A percentile compares a stretch with the other conserved stretches of the same genome.
phyloP scores from a whole-genome alignment of 495 filamentous ascomycete genomes.

The Monascus purpureus region DNA sequence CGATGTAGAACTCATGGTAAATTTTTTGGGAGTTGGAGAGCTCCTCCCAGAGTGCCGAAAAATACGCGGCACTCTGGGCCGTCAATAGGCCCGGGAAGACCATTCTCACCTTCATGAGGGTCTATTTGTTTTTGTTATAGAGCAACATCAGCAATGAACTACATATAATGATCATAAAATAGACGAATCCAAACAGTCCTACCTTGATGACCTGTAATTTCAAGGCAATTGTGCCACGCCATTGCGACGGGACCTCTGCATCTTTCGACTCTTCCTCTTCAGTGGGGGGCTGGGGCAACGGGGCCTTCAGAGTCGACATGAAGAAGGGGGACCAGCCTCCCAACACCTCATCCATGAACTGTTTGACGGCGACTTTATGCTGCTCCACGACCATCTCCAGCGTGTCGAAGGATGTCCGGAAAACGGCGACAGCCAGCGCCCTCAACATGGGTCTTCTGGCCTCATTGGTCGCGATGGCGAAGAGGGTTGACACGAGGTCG shows the following conservation, averaged over 20 bases:
- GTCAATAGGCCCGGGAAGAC: conserved; percentile 73
- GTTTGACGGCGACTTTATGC: conserved; percentile 68
- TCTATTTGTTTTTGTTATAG: conserved; percentile 37
- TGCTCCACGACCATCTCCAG: conserved; percentile 92
- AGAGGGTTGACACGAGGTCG: conserved; percentile 69
- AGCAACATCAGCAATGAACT: no score
- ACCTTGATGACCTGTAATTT: conserved; percentile 83
- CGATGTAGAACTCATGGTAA: conserved; percentile 72
- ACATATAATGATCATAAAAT: no score
- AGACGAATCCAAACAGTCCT: no score
- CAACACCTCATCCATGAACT: conserved; percentile 76
- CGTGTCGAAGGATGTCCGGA: conserved; percentile 81
- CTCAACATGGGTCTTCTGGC: conserved; percentile 58
- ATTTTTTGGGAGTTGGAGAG: conserved; percentile 51
- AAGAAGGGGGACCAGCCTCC: conserved; percentile 81
- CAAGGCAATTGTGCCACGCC: conserved; percentile 68
- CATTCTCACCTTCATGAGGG: conserved; percentile 73
- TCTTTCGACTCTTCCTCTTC: conserved; percentile 42
- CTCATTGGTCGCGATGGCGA: conserved; percentile 64
- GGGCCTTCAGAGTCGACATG: conserved; percentile 51
- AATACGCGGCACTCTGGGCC: conserved; percentile 63
- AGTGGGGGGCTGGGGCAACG: conserved; percentile 48
- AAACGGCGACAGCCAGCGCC: conserved; percentile 74
- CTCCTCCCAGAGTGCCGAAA: conserved; percentile 78
- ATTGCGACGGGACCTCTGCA: conserved; percentile 33